Base-by-base conservation (phyloP, 2,329 filamentous ascomycete species). In the Aureobasidium sp. region DNA sequence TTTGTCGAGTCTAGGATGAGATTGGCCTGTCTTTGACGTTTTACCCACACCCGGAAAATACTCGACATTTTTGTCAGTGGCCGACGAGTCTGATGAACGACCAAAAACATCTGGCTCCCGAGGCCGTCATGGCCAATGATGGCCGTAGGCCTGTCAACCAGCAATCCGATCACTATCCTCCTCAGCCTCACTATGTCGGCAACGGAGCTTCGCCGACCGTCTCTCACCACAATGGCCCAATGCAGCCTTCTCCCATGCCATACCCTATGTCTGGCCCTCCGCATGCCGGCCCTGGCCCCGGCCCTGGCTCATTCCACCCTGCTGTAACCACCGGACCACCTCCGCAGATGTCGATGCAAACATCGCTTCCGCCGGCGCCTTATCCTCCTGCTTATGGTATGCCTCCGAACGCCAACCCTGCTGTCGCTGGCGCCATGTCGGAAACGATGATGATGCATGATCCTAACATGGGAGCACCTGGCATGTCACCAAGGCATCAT, bases 401-500 rank as follows among this genome's bases (percentile, higher is more conserved):
- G 59, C 49, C 59, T 9, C 29, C 49, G 3, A 37, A 37, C n/a
- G 5, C 53, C 30, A 58, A 58, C 16, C n/a, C 61, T 25, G 34
- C 37, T 3, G 42, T 42, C 4, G 27, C 52, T 57, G 52, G 53
- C 21, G 36, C 37, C 55, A 52, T 63, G 45, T 30, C 53, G 1
- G 61, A 63, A 3, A 9, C 36, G 2, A 63, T 63, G 53, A 63
- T 63, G 61, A 53, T 53, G 39, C 53, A 63, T 32, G 61, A 58
- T 47, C 45, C 61, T 47, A 45, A 42, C 30, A 52, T 57, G 45
- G 61, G 16, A 10, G 45, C 61, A n/a, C 61, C 69, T 65, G 57
- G 44, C 25, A 75, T 75, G 67, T 78, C 69, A 61, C 77, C 66
- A 37, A 75, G 66, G 49, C 75, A 70, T 67, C 75, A 71, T 52